Evolutionary conservation across 2,329 filamentous ascomycete genomes (phyloP).

Genomic region (Trichophyton equinum): DNA sequence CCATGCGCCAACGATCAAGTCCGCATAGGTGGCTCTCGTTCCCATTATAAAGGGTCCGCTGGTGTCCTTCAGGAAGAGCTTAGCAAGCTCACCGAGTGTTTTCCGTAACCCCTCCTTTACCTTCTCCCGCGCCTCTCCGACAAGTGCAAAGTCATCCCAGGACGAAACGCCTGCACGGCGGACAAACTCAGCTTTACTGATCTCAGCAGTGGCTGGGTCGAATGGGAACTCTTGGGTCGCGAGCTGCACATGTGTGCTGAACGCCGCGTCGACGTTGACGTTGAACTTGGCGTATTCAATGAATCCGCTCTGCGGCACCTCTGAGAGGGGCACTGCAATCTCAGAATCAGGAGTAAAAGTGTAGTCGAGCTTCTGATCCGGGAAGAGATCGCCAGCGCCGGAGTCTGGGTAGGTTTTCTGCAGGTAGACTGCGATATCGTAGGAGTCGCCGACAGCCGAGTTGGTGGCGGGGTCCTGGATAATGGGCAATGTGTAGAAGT

Average conservation of each 20-base stretch:
- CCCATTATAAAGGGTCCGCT: constrained; percentile 42
- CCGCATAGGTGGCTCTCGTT: constrained; percentile 37
- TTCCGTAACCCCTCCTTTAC: constrained; percentile 31
- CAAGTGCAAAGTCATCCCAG: constrained; percentile 30
- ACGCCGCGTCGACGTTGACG: constrained; percentile 41
- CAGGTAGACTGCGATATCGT: constrained; percentile 52
- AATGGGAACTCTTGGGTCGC: constrained; percentile 36
- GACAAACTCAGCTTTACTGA: constrained; percentile 37
- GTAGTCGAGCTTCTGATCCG: constrained; percentile 31
- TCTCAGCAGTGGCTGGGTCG: constrained; percentile 38
- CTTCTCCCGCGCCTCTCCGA: constrained; percentile 30
- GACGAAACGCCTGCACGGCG: constrained; percentile 33
- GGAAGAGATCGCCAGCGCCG: constrained; percentile 37
- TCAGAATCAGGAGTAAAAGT: constrained; percentile 14
- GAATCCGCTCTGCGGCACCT: constrained; percentile 14
- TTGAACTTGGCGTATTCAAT: constrained; percentile 38
- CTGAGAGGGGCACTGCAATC: constrained; percentile 31
- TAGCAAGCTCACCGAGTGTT: constrained; percentile 33
- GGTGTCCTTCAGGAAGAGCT: constrained; percentile 28
- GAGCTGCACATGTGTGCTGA: constrained; percentile 37
- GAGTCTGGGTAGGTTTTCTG: constrained; percentile 33
- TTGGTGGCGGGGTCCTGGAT: constrained; percentile 36
- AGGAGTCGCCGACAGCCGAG: constrained; percentile 45
- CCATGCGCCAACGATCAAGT: constrained; percentile 48
- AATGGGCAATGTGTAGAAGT: constrained; percentile 50